Evolutionary conservation across 2,329 filamentous ascomycete species (phyloP), one percentile per base, ranked within the genome.

Genomic region (Aspergillus viridinutans): DNA sequence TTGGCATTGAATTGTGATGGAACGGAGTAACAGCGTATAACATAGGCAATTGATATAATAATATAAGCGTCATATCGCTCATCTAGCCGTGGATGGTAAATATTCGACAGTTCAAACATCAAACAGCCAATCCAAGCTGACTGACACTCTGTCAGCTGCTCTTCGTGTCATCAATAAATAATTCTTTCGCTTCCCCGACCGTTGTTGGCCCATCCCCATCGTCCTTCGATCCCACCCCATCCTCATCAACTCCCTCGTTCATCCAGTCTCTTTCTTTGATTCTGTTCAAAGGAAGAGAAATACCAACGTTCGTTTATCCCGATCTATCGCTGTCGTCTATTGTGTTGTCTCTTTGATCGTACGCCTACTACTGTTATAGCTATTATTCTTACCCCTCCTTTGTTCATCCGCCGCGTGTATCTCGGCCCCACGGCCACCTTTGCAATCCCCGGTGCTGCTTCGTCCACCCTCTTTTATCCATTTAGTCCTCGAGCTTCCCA

Each of bases 361-460:
- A 53, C 40, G 20, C 50, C 45, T 38, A 25, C 45, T 21, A 25
- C 50, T 26, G 40, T 47, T 35, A 25, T 49, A 42, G 17, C 43
- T 32, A 43, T 38, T 50, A 48, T 47, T 12, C 12, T 40, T 38
- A 28, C 45, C 21, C n/a, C 29, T 28, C 35, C 14, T 25, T 14
- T 47, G 43, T 47, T 47, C 20, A 14, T 47, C 43, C 9, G n/a
- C 43, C 43, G 43, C 43, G 8, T 47, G 43, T 43, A 43, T 21
- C 21, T 23, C 43, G 21, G 21, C 21, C 43, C 43, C 43, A 47
- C 43, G 43, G 43, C 57, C 50, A 29, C 49, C 51, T 50, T 12
- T 21, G 50, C 52, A 49, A 55, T 26, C 23, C 23, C 42, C 29
- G 17, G 43, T 29, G 32, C 53, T 53, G 45, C 45, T 49, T 55